Evolutionary conservation across 345 rosid species (phyloP).

Genomic region (Salix exigua): DNA sequence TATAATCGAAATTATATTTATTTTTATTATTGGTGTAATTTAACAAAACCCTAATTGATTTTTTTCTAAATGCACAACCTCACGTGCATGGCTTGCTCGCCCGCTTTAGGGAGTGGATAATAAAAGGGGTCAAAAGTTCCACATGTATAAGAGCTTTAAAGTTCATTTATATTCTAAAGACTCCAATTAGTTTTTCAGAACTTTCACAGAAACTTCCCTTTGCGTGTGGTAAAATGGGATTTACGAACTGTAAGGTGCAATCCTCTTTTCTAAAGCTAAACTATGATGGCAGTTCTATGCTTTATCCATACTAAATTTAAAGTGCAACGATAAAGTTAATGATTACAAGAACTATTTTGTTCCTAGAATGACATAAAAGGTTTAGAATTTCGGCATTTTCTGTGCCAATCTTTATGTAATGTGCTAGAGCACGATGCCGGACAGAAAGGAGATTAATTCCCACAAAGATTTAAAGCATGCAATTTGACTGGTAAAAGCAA

Average conservation of each 20-base stretch:
- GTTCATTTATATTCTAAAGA: background rate
- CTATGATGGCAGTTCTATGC: background rate
- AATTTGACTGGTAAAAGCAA: background rate
- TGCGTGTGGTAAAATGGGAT: background rate
- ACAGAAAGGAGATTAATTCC: background rate
- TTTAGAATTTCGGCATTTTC: conserved; percentile 25
- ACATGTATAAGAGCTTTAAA: background rate
- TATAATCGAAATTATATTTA: no score
- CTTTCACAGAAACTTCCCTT: conserved; percentile 26
- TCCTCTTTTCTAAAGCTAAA: conserved; percentile 32
- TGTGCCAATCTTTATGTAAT: background rate
- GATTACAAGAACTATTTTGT: conserved; percentile 17
- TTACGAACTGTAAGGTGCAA: conserved; percentile 8
- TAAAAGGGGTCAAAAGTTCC: background rate
- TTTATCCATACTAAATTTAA: conserved; percentile 21
- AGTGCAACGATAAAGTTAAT: conserved; percentile 28
- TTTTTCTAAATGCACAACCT: background rate
- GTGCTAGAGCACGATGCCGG: background rate
- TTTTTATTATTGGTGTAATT: no score
- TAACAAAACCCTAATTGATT: background rate
- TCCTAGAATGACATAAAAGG: conserved; percentile 12
- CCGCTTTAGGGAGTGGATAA: background rate
- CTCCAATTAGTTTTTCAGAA: background rate
- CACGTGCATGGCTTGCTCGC: background rate
- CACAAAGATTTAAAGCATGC: background rate